Base-by-base conservation (phyloP, 495 filamentous ascomycete species). In the Amorphotheca resinae region DNA sequence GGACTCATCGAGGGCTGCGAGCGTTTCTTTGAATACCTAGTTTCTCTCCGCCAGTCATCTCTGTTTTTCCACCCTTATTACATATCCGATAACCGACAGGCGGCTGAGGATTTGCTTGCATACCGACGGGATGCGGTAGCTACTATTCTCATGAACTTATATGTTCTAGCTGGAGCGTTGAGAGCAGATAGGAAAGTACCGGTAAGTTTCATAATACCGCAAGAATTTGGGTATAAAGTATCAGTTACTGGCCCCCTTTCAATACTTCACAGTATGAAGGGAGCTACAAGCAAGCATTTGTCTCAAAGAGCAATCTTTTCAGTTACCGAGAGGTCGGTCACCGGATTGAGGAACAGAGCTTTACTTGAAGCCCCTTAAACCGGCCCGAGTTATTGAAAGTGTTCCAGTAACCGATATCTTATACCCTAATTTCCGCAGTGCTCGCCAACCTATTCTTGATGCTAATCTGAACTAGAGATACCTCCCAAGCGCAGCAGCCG, bases 11-110 rank as follows among this genome's bases (percentile, higher is more conserved):
- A 67, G 42, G 57, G 64, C 15, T 71, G 66, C 39, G 73, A 77
- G 48, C 57, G 60, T 6, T 72, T 77, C 58, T 72, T 76, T 41
- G 72, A 75, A 47, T 70, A 73, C 41, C 63, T 76, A 25, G 64
- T 77, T 33, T 62, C 70, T 35, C 65, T 76, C 6, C 72, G 73
- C 6, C 70, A 77, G 45, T 68, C 70, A 8, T 66, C 64, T n/a
- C 49, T 76, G 17, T 74, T 72, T 44, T 77, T 74, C 49, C 69
- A 71, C 34, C 71, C 71, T 1, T 57, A 60, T 31, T 64, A 54
- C 22, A 59, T 63, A n/a, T 45, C 59, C 48, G 63, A 65, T 42
- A 61, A 63, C 33, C 54, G 63, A 14, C 62, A 64, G 15, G 64
- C 63, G 22, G 58, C 60, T 1, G 57, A 61, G 38, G 53, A 58